Conservation (phyloP, 192 early-diverging fungal genomes). For the Paraglomus occultum region DNA sequence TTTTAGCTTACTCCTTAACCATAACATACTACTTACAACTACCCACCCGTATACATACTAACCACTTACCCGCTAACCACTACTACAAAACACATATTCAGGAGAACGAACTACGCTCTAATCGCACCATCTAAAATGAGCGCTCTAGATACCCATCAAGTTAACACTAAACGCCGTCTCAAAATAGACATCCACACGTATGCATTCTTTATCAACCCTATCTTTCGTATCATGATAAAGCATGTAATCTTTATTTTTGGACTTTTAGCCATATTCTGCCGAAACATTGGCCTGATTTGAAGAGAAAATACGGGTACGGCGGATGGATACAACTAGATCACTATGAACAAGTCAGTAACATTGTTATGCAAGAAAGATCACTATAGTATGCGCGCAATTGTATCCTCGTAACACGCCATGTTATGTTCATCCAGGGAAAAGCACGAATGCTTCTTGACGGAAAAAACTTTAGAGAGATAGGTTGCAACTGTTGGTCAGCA, state of each 20-base stretch:
- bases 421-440: conserved; percentile 42
- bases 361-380: conserved; percentile 12
- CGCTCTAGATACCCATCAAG: no score
- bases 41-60: no score
- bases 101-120: no score
- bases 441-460: conserved; percentile 68
- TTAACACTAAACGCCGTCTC: conserved; percentile 11
- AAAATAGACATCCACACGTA: conserved; percentile 54
- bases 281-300: conserved; percentile 58
- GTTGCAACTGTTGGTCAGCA: conserved; percentile 70
- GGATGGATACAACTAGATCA: conserved; percentile 49
- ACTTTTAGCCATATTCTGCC: conserved; percentile 60
- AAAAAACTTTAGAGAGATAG: conserved; percentile 63
- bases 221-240: neutral
- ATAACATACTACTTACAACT: no score
- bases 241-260: neutral
- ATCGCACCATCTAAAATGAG: no score
- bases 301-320: conserved; percentile 60
- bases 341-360: conserved; percentile 35
- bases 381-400: neutral
- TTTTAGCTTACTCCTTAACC: no score
- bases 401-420: neutral
- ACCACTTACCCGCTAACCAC: no score
- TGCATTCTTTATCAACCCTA: neutral
- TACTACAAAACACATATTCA: no score